Base-by-base conservation (phyloP, 768 basidiomycete species). In the Serpula lacrymans region DNA sequence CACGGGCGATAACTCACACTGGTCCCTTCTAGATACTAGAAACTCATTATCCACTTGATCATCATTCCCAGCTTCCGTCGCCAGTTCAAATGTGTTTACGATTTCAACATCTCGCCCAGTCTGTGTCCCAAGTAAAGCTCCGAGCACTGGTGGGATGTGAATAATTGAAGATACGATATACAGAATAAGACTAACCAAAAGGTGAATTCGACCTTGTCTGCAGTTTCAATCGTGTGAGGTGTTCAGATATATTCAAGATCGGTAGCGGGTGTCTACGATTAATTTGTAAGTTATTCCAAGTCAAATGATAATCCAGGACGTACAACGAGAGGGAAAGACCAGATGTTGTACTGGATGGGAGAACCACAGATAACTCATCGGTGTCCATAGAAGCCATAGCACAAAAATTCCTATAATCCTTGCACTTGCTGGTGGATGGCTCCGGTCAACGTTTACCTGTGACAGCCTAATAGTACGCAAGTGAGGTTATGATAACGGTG, bases 181-280 rank as follows among this genome's bases (percentile, higher is more conserved):
- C 27, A 25, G 40, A 31, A 21, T 24, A 11, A 26, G 13, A 51
- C 74, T 25, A 50, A 87, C 88, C 80, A 45, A 89, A 87, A 3
- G 86, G 87, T 35, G 69, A 60, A 36, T 63, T 58, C 13, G 70
- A 68, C 42, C 74, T 74, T 29, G 73, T 78, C 60, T 92, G 85
- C 10, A 97, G 74, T 52, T 84, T 84, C 43, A 82, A 69, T 47
- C 96, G 78, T 30, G 89, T 95, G 54, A 88, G 74, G 66, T 98
- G 95, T 55, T 98, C 96, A 1, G 94, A 96, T 54, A 98, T 86
- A 63, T 93, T 96, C 47, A 99, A 75, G 57, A 99, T 92, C 8
- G 96, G 92, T 11, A 98, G 75, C 26, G 96, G 95, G 62, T 98
- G 96, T 41, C 94, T 98, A 55, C 24, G 60, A 50, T 50, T 16